Base-by-base conservation (phyloP, 1,139 yeast genomes). In the Blastobotrys proliferans region DNA sequence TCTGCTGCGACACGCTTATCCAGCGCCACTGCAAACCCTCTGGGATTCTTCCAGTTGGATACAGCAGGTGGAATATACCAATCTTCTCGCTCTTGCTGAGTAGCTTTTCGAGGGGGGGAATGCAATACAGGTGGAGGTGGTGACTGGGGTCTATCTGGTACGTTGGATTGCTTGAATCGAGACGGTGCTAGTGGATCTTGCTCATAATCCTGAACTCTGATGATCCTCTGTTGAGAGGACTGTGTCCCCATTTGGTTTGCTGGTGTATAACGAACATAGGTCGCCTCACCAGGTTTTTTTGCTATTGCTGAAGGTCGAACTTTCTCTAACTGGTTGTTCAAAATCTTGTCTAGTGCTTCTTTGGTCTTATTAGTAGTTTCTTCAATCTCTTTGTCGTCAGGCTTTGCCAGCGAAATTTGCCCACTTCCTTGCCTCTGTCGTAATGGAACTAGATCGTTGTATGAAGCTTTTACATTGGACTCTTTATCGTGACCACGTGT, bases 31-130 rank as follows among this genome's bases (percentile, higher is more conserved):
- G 95, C 80, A 60, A 81, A 88, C 3, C 98, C 97, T 52, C 84
- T 83, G 20, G 92, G 87, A 61, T 92, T 92, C 62, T 90, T 90
- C 98, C 98, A 92, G 61, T 87, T 88, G 1, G 97, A 90, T 1
- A 92, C 77, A 1, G 95, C 88, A 0, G 95, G 82, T 0, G 98
- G 97, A 22, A 92, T 87, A 40, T 75, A 74, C 97, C 97, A 92
- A 48, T 79, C 76, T 28, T 76, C 80, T 48, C 81, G 82, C 46
- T 88, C 95, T 53, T 83, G 87, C 31, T 79, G 79, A 0, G 92
- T 76, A n/a, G 83, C 61, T 53, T 74, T 79, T 24, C 70, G 57
- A 1, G 75, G 69, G 5, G 81, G 77, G 1, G 76, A 69, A 24
- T 71, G 66, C 37, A 71, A 50, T 6, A 74, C 64, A 2, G 79